Evolutionary conservation across 371 early-diverging fungal species (phyloP).

Genomic region (Haplosporangium sp.): DNA sequence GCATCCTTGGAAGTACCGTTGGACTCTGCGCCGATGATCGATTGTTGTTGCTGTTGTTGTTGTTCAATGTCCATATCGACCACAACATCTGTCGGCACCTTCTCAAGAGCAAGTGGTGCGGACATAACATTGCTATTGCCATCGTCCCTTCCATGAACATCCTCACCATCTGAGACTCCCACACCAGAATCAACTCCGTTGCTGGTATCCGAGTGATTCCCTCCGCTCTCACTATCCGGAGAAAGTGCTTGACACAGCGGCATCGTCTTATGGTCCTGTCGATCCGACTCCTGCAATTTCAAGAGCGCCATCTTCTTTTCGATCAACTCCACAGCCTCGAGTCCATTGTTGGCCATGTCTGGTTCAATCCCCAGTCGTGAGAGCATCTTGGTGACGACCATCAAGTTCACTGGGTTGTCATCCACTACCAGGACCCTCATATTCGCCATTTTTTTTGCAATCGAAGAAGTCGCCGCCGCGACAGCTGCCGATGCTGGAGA

Average conservation of each 20-base stretch:
- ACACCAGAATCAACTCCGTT: slow-evolving; percentile 12
- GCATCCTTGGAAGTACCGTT: too few species aligned
- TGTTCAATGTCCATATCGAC: neutral
- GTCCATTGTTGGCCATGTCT: slow-evolving; percentile 58
- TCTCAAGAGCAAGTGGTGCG: neutral
- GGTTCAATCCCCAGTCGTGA: slow-evolving; percentile 39
- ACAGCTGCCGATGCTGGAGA: slow-evolving; percentile 31
- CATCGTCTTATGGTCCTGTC: neutral
- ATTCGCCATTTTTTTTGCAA: slow-evolving; percentile 27
- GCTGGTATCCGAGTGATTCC: slow-evolving; percentile 3
- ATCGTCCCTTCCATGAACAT: neutral
- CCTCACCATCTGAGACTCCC: slow-evolving; percentile 1
- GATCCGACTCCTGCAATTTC: slow-evolving; percentile 8
- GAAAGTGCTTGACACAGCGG: neutral
- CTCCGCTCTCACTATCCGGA: neutral
- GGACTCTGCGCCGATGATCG: neutral
- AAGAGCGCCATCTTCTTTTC: slow-evolving; percentile 30
- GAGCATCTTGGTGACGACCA: slow-evolving; percentile 61
- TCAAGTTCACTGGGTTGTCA: slow-evolving; percentile 66
- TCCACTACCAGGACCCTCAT: slow-evolving; percentile 61
- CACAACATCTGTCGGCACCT: neutral
- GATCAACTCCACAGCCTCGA: slow-evolving; percentile 57
- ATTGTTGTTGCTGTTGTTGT: neutral
- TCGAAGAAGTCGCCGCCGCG: slow-evolving; percentile 28
- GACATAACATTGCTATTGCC: too few species aligned